These are phyloP conservation scores for Ustilago sp. DNA, from an alignment of 1,284 basidiomycete species.

Conservation along the genomic window DNA sequence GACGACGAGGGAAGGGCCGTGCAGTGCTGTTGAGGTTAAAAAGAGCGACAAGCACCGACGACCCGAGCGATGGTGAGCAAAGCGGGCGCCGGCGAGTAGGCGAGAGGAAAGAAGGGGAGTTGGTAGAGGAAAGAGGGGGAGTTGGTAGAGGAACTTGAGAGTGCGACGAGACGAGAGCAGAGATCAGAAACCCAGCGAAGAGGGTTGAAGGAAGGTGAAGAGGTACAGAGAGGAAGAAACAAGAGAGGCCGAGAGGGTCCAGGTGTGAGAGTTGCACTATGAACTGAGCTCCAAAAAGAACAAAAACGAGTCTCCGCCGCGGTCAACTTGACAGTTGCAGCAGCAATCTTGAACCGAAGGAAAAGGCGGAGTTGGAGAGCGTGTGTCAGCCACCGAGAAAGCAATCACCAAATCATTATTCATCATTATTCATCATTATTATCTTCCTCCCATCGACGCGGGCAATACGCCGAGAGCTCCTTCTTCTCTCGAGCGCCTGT, in stretches of 20 bases:
- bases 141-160: not conserved
- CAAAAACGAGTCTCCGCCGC: no score
- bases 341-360: not conserved
- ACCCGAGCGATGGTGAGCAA: conserved; percentile 23
- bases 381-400: not conserved
- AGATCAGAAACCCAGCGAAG: not conserved
- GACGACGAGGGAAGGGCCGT: not conserved
- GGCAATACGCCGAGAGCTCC: not conserved
- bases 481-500: not conserved
- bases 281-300: not conserved
- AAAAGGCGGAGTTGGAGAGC: conserved; percentile 2
- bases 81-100: conserved; percentile 24
- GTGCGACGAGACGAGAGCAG: not conserved
- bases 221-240: not conserved
- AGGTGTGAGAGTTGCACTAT: not conserved
- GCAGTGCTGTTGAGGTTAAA: conserved; percentile 4
- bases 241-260: conserved; percentile 1
- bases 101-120: not conserved
- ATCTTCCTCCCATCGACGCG: not conserved
- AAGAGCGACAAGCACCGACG: conserved; percentile 35
- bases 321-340: not conserved
- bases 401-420: conserved; percentile 3
- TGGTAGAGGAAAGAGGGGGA: not conserved
- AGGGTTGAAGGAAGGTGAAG: not conserved
- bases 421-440: not conserved